Base-by-base conservation (phyloP, 371 early-diverging fungal species). In the Coemansia sp. region DNA sequence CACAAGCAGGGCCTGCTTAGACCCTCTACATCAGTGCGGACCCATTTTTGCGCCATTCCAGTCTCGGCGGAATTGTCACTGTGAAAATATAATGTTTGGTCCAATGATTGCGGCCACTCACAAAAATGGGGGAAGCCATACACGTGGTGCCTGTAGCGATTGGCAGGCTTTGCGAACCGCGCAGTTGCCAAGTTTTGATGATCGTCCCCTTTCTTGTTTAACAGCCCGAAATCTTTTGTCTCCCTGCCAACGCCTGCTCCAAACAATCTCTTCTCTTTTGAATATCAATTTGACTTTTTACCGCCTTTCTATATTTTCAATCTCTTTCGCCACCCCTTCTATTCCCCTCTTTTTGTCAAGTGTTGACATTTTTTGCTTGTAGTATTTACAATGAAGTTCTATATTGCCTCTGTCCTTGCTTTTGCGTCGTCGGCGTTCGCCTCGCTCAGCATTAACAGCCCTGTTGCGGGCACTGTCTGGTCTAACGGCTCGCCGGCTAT, bases 371-470 rank as follows among this genome's bases (percentile, higher is more conserved):
- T 8, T 34, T 34, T 39, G 13, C 40, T 40, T n/a, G 48, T 14
- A 29, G 31, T 18, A 2, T 56, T 16, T 31, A 59, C 24, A 34
- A 74, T 74, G 74, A 69, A 74, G 70, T 39, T 74, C 26, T 2
- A 51, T 47, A 56, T 74, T 29, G 45, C 69, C 54, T 58, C 74
- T 22, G 27, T 74, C 39, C 37, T 63, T 21, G 71, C 71, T 27
- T 39, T 74, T 37, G 66, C 61, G 34, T 63, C 75, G 40, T 66
- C 63, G 21, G 70, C 48, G 37, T 47, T 70, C 55, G 75, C 64
- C 18, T 56, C 54, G 16, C 61, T 75, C 67, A 63, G 53, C 64
- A 75, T 75, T 61, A 75, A 66, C 71, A 70, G 53, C 71, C 75
- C 75, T 5, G 67, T 70, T 37, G 67, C 61, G 4, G 61, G 60